phyloP scores from a whole-genome alignment of 176 grass and related monocot genomes.

The Guadua angustifolia region DNA sequence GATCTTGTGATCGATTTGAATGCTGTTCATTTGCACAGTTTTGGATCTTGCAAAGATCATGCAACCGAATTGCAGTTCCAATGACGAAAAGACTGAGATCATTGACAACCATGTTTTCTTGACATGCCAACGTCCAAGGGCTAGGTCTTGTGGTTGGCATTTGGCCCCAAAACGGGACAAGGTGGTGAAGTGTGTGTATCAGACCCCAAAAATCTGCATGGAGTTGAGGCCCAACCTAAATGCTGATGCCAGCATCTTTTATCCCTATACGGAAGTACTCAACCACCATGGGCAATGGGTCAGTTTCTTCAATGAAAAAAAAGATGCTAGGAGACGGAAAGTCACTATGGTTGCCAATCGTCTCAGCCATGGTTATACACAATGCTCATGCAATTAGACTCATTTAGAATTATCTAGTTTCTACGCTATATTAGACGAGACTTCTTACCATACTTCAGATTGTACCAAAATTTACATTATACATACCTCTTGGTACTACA shows the following conservation, averaged over 20 bases:
- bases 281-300: constrained; percentile 6
- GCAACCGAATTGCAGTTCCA: background rate
- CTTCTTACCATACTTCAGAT: too few species aligned
- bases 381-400: background rate
- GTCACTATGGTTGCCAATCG: background rate
- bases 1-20: constrained; percentile 13
- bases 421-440: background rate
- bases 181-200: background rate
- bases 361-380: background rate
- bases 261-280: constrained; percentile 14
- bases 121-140: background rate
- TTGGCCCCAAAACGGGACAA: background rate
- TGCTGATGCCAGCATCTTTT: constrained; percentile 36
- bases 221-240: constrained; percentile 8
- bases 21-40: background rate
- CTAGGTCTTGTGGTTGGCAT: background rate
- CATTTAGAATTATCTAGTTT: background rate
- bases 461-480: too few species aligned
- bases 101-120: background rate
- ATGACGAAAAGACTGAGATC: background rate
- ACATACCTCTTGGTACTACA: too few species aligned
- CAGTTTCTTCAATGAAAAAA: background rate
- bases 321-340: background rate
- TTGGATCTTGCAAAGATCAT: background rate
- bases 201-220: constrained; percentile 10